A percentile compares a stretch with the other conserved stretches of the same genome.
These are phyloP conservation scores for Tetragonia tetragonoides DNA, from an alignment of 148 eudicot genomes.

Conservation along the genomic window DNA sequence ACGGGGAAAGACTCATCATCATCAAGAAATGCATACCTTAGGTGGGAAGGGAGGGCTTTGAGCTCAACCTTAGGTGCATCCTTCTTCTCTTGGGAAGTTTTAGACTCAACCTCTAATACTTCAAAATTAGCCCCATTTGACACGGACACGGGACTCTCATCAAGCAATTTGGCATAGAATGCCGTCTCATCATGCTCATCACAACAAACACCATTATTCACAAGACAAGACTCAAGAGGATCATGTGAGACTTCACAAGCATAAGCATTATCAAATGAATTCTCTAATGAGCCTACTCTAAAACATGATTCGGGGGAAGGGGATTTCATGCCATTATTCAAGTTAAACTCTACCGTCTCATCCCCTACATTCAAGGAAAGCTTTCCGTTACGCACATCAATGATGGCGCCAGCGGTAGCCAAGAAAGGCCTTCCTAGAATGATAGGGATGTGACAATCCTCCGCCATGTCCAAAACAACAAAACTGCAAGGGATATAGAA, in stretches of 20 bases:
- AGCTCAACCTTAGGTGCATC: background rate
- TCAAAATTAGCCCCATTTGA: background rate
- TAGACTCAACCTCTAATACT: background rate
- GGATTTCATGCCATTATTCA: background rate
- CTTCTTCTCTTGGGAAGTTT: background rate
- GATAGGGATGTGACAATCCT: background rate
- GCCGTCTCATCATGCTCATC: no score
- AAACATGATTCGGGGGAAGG: background rate
- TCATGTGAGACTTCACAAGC: background rate
- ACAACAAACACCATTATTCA: no score
- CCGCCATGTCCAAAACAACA: background rate
- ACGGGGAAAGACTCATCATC: background rate
- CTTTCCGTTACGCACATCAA: background rate
- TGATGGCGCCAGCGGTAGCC: background rate
- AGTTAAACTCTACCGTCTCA: background rate
- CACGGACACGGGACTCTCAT: background rate
- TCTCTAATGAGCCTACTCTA: background rate
- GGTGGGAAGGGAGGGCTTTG: background rate
- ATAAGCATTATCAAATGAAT: background rate
- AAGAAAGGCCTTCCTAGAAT: background rate
- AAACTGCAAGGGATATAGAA: background rate
- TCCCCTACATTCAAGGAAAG: background rate
- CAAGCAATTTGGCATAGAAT: no score
- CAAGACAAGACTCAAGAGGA: no score
- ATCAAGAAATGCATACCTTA: conserved; percentile 1